phyloP scores from a whole-genome alignment of 495 filamentous ascomycete genomes.

The Aspergillus funiculosus region DNA sequence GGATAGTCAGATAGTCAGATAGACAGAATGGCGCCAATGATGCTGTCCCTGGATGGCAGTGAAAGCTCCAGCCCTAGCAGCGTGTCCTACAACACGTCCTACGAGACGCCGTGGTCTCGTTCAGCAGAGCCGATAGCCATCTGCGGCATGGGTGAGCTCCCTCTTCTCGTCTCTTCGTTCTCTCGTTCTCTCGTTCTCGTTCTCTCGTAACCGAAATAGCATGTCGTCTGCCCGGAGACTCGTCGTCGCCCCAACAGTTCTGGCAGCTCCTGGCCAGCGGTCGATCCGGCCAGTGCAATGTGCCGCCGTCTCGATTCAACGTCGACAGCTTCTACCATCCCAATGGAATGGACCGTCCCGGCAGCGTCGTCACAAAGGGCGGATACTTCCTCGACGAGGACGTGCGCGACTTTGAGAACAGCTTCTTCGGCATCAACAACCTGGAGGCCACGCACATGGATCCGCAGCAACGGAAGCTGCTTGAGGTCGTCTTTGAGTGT shows the following conservation, averaged over 20 bases:
- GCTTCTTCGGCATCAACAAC: constrained; percentile 9
- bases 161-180: too few species aligned
- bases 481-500: constrained; percentile 26
- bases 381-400: constrained; percentile 11
- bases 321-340: constrained; percentile 7
- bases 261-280: constrained; percentile 39
- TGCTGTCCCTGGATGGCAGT: not conserved
- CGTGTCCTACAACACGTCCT: not conserved
- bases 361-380: not conserved
- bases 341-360: not conserved
- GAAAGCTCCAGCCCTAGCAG: not conserved
- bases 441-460: constrained; percentile 8
- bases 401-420: not conserved
- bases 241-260: constrained; percentile 37
- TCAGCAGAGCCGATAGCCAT: not conserved
- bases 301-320: not conserved
- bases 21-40: not conserved
- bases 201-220: too few species aligned
- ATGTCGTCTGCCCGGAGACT: constrained; percentile 42
- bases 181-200: too few species aligned
- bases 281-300: constrained; percentile 6
- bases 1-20: not conserved
- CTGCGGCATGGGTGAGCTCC: constrained; percentile 1
- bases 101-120: not conserved
- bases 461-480: constrained; percentile 13